A percentile compares a stretch with the other conserved stretches of the same genome.
Conservation (phyloP, 164 flowering plant genomes). For the Nymphaea thermarum region DNA sequence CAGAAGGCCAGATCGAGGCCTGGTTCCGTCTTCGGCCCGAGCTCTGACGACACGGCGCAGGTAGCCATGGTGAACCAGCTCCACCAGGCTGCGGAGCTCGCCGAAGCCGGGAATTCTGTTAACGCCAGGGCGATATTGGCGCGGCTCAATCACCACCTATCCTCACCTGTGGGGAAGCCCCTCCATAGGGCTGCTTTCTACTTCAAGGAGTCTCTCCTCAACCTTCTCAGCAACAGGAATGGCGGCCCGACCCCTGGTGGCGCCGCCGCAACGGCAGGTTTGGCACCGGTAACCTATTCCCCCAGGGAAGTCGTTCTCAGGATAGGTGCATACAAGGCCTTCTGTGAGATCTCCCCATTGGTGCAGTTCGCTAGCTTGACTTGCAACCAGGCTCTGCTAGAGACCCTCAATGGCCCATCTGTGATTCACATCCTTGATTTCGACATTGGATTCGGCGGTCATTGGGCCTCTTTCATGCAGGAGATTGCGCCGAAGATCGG, state of each 20-base stretch:
- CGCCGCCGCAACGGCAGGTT: conserved; percentile 12
- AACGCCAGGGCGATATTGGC: conserved; percentile 99
- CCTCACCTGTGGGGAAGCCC: conserved; percentile 69
- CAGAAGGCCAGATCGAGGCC: background rate
- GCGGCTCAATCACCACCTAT: conserved; percentile 99
- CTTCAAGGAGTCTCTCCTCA: conserved; percentile 64
- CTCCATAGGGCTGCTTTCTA: conserved; percentile 70
- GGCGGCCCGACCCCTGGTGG: conserved; percentile 1
- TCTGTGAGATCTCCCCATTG: conserved; percentile 66
- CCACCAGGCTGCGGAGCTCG: conserved; percentile 75
- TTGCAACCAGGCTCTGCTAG: conserved; percentile 69
- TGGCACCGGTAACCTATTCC: conserved; percentile 7
- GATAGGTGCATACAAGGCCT: conserved; percentile 58
- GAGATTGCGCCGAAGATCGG: conserved; percentile 41
- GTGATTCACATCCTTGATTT: conserved; percentile 57
- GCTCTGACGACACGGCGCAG: conserved; percentile 9
- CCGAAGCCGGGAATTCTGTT: conserved; percentile 63
- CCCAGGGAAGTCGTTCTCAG: conserved; percentile 47
- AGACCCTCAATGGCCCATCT: conserved; percentile 32
- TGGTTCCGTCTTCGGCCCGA: background rate
- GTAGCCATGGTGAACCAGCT: conserved; percentile 58
- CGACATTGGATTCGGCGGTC: conserved; percentile 75
- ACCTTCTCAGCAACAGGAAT: conserved; percentile 29
- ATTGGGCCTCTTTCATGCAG: conserved; percentile 87
- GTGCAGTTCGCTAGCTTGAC: conserved; percentile 68